phyloP scores from a whole-genome alignment of 495 filamentous ascomycete species.

The Penicillium lagena region DNA sequence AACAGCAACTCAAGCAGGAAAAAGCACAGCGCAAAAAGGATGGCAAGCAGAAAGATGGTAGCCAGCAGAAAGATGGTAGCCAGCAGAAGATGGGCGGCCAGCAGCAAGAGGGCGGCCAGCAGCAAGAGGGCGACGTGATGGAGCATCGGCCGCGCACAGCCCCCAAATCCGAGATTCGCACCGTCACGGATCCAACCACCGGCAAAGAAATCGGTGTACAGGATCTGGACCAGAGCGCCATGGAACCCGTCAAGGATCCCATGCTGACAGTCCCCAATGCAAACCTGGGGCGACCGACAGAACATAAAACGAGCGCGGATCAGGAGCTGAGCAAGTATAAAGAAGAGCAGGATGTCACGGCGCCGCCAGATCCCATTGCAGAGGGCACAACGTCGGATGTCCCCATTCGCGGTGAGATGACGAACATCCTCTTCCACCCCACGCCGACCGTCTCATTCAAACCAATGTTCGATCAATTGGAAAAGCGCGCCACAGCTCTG shows the following conservation, averaged over 20 bases:
- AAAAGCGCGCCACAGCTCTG: conserved; percentile 61
- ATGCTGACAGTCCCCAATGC: conserved; percentile 81
- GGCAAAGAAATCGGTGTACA: conserved; percentile 83
- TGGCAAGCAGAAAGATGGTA: conserved; percentile 30
- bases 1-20: conserved; percentile 17
- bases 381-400: conserved; percentile 81
- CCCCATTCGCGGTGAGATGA: conserved; percentile 92
- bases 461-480: conserved; percentile 73
- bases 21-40: conserved; percentile 31
- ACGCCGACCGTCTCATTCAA: conserved; percentile 82
- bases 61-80: too few relatives aligned
- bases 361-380: conserved; percentile 80
- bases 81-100: too few relatives aligned
- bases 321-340: conserved; percentile 71
- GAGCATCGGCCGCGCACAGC: conserved; percentile 35
- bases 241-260: conserved; percentile 66
- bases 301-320: conserved; percentile 51
- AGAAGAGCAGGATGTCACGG: conserved; percentile 78
- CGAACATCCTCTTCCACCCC: conserved; percentile 91
- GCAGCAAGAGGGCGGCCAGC: conserved; percentile 22
- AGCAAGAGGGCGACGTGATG: conserved; percentile 35
- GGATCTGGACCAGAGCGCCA: conserved; percentile 63
- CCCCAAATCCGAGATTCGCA: conserved; percentile 50
- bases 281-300: conserved; percentile 70
- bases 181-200: conserved; percentile 81